Conservation (phyloP, 345 rosid genomes). For the Moringa oleifera region DNA sequence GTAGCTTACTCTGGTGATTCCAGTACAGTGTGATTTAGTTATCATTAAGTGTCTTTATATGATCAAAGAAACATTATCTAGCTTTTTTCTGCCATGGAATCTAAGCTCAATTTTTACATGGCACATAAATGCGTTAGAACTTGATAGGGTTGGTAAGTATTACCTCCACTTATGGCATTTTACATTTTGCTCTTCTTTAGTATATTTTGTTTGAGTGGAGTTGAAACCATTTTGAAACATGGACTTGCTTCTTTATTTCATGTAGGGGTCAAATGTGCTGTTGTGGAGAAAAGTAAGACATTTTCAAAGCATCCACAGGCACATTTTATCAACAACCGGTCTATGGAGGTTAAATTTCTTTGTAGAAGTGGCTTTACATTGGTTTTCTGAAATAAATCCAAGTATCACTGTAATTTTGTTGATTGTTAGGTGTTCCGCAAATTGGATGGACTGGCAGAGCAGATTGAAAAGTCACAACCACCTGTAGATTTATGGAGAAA, state of each 20-base stretch:
- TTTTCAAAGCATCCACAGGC: constrained; percentile 89
- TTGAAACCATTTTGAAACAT: not conserved
- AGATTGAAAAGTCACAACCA: constrained; percentile 78
- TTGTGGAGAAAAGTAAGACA: constrained; percentile 67
- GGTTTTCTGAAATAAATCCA: not conserved
- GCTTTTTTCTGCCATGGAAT: too few relatives aligned
- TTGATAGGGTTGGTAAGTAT: too few relatives aligned
- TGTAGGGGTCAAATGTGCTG: constrained; percentile 65
- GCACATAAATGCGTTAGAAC: too few relatives aligned
- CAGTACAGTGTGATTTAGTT: too few relatives aligned
- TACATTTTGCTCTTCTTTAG: too few relatives aligned
- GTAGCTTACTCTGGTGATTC: not conserved
- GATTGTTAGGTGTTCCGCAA: constrained; percentile 59
- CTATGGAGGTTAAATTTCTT: constrained; percentile 75
- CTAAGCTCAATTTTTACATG: too few relatives aligned
- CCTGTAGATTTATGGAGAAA: constrained; percentile 90
- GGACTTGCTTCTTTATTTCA: constrained; percentile 11
- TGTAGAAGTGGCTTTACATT: not conserved
- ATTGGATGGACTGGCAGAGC: constrained; percentile 79
- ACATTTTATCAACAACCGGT: constrained; percentile 90
- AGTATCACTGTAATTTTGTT: constrained; percentile 6
- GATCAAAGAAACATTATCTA: too few relatives aligned
- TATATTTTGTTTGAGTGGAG: too few relatives aligned
- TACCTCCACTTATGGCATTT: too few relatives aligned
- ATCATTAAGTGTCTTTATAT: too few relatives aligned